phyloP scores from a whole-genome alignment of 148 eudicot genomes.

The Pharnaceum exiguum region DNA sequence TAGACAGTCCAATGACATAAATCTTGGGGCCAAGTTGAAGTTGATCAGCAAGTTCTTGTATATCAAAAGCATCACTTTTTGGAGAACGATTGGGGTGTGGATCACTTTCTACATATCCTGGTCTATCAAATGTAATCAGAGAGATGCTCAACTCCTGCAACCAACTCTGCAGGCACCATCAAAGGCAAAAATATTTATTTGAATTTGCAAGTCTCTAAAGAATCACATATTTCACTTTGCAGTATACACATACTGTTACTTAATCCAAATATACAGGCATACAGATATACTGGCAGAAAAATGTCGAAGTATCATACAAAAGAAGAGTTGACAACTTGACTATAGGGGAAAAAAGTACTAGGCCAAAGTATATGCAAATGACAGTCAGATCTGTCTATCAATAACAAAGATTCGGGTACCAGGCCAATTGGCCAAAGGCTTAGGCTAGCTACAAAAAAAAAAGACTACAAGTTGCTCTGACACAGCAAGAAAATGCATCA shows the following conservation, averaged over 20 bases:
- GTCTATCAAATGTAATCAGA: conserved; percentile 26
- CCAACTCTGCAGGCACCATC: conserved; percentile 21
- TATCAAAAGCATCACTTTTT: conserved; percentile 30
- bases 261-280: too few relatives aligned
- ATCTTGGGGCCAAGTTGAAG: conserved; percentile 29
- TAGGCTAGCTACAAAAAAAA: too few relatives aligned
- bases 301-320: too few relatives aligned
- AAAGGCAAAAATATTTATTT: conserved; percentile 1
- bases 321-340: too few relatives aligned
- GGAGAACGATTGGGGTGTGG: conserved; percentile 33
- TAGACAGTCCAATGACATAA: conserved; percentile 25
- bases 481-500: too few relatives aligned
- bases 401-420: neutral
- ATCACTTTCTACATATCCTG: conserved; percentile 37
- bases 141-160: conserved; percentile 24
- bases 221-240: neutral
- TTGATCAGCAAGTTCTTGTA: conserved; percentile 33
- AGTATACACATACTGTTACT: too few relatives aligned
- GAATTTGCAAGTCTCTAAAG: neutral
- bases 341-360: too few relatives aligned
- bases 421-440: too few relatives aligned
- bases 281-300: too few relatives aligned
- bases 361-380: neutral
- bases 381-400: neutral
- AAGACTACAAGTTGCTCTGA: too few relatives aligned